These are phyloP conservation scores for Eimeria praecox DNA, from an alignment of 169 alveolate species.

Conservation along the genomic window DNA sequence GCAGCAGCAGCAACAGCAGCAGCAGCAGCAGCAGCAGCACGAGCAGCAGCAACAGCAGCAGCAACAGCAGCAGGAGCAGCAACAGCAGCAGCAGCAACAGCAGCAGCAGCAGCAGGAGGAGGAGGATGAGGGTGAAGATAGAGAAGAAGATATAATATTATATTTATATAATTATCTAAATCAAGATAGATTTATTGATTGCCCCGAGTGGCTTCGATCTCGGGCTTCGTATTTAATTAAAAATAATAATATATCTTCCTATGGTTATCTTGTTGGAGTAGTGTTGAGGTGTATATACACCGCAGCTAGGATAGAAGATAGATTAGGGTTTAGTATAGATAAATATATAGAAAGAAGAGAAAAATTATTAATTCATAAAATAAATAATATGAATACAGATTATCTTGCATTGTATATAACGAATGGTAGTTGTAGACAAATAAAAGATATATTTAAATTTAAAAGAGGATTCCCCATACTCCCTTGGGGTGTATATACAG, in stretches of 20 bases:
- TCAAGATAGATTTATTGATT: background rate
- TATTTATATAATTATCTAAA: too few relatives aligned
- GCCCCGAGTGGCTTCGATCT: slow-evolving; percentile 2
- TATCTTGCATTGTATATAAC: background rate
- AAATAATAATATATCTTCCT: background rate
- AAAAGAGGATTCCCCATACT: slow-evolving; percentile 10
- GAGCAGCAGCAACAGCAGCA: background rate
- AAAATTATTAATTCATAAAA: too few relatives aligned
- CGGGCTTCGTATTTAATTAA: background rate
- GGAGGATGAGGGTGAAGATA: too few relatives aligned
- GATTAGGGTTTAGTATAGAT: too few relatives aligned
- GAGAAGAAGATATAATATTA: too few relatives aligned
- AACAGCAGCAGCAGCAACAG: too few relatives aligned
- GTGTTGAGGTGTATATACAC: background rate
- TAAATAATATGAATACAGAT: background rate
- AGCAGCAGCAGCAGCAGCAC: background rate
- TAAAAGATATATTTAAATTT: background rate
- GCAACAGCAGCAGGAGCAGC: background rate
- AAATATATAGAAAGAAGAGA: background rate
- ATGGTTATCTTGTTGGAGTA: background rate
- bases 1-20: background rate
- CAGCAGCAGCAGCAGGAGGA: too few relatives aligned
- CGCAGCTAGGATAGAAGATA: too few relatives aligned
- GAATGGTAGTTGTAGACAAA: background rate
- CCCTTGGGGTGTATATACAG: background rate